phyloP scores from a whole-genome alignment of 2,329 filamentous ascomycete species.

The Cadophora luteo-olivacea region DNA sequence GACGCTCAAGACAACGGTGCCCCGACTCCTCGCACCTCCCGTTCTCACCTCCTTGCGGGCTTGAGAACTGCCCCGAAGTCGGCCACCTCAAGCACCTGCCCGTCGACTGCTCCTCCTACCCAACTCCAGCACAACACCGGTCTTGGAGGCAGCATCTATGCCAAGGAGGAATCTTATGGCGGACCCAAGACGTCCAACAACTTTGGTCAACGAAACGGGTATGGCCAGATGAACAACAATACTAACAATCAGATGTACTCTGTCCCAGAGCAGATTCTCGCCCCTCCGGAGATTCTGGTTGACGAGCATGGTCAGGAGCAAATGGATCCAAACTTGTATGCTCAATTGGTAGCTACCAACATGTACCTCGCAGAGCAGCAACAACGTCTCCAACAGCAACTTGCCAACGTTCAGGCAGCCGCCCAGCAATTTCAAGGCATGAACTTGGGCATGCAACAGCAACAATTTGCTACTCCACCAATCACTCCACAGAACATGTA shows the following conservation, averaged over 20 bases:
- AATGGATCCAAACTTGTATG: slow-evolving; percentile 86
- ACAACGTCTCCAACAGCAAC: slow-evolving; percentile 91
- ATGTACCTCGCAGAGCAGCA: slow-evolving; percentile 93
- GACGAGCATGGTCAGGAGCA: slow-evolving; percentile 71
- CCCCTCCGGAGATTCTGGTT: slow-evolving; percentile 81
- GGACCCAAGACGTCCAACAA: slow-evolving; percentile 45
- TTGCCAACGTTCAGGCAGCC: slow-evolving; percentile 81
- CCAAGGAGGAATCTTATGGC: slow-evolving; percentile 42
- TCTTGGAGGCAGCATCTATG: slow-evolving; percentile 43
- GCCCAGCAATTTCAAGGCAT: slow-evolving; percentile 84
- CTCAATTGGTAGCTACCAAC: slow-evolving; percentile 89
- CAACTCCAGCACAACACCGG: slow-evolving; percentile 51
- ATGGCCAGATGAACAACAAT: slow-evolving; percentile 50
- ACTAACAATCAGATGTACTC: slow-evolving; percentile 66
- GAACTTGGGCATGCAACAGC: slow-evolving; percentile 64
- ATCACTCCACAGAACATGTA: slow-evolving; percentile 57
- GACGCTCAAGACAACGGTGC: slow-evolving; percentile 71
- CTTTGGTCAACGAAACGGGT: slow-evolving; percentile 48
- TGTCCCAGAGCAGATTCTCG: slow-evolving; percentile 83
- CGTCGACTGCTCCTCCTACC: slow-evolving; percentile 66
- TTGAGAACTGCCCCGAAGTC: slow-evolving; percentile 94
- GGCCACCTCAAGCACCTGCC: slow-evolving; percentile 72
- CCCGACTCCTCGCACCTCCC: slow-evolving; percentile 89
- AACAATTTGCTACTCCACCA: slow-evolving; percentile 58
- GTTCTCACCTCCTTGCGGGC: slow-evolving; percentile 91